Conservation (phyloP, 371 early-diverging fungal species). For the Syncephalastrum racemosum region DNA sequence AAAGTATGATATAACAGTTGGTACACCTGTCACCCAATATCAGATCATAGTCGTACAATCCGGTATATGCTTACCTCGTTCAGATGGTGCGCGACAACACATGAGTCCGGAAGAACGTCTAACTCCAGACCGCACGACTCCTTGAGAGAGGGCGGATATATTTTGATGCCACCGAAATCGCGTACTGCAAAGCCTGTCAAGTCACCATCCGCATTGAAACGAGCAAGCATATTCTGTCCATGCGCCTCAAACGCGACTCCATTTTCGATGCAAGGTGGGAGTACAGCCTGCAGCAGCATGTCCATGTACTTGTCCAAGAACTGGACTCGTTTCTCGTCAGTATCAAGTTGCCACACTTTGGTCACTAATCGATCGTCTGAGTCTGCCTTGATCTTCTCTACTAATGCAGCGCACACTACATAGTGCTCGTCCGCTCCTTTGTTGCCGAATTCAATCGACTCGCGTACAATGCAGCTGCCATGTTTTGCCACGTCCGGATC, state of each 20-base stretch:
- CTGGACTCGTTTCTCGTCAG: conserved; percentile 46
- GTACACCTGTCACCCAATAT: conserved; percentile 34
- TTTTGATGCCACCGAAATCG: conserved; percentile 77
- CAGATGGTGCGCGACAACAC: conserved; percentile 52
- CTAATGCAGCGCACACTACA: conserved; percentile 67
- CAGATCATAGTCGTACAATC: neutral
- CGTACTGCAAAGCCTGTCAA: conserved; percentile 68
- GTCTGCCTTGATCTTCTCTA: conserved; percentile 54
- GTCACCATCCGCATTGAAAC: conserved; percentile 59
- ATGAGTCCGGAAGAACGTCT: conserved; percentile 60
- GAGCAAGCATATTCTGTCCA: conserved; percentile 67
- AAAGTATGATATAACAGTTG: conserved; percentile 69
- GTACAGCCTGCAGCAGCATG: conserved; percentile 58
- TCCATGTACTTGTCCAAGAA: conserved; percentile 55
- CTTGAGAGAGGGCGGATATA: conserved; percentile 55
- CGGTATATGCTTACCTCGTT: conserved; percentile 37
- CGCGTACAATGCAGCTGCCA: conserved; percentile 65
- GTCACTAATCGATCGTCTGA: conserved; percentile 49
- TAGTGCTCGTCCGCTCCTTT: conserved; percentile 10
- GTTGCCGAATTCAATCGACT: conserved; percentile 30
- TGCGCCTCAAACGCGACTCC: conserved; percentile 79
- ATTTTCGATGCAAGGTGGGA: conserved; percentile 64
- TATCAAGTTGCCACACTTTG: conserved; percentile 55
- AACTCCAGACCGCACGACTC: conserved; percentile 43
- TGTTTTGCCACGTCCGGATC: conserved; percentile 71